These are phyloP conservation scores for Dothistroma septosporum DNA, from an alignment of 2,329 filamentous ascomycete genomes.

Conservation along the genomic window DNA sequence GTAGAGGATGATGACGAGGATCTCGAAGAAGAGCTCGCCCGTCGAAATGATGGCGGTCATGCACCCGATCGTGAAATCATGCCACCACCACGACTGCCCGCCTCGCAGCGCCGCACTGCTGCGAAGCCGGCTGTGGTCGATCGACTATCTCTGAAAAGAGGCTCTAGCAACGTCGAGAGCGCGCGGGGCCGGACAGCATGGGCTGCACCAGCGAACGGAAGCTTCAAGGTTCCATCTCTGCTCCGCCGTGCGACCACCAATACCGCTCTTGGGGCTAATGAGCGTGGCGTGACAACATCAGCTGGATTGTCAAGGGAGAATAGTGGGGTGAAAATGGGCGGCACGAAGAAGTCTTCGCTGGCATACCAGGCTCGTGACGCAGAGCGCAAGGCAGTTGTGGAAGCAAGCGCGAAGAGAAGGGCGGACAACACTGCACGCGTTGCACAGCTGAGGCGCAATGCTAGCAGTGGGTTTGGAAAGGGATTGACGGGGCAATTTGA, in stretches of 20 bases:
- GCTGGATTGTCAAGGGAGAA: slow-evolving; percentile 27
- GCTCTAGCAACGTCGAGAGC: slow-evolving; percentile 22
- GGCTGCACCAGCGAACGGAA: slow-evolving; percentile 39
- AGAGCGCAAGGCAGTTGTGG: slow-evolving; percentile 50
- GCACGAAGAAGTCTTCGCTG: slow-evolving; percentile 57
- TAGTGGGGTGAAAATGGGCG: slow-evolving; percentile 42
- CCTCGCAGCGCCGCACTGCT: slow-evolving; percentile 36
- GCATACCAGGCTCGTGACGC: slow-evolving; percentile 58
- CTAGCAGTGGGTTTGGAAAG: slow-evolving; percentile 36
- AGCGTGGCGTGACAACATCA: slow-evolving; percentile 38
- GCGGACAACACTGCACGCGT: slow-evolving; percentile 47
- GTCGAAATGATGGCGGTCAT: slow-evolving; percentile 33
- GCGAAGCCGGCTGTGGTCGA: slow-evolving; percentile 56
- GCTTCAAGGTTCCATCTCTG: slow-evolving; percentile 66
- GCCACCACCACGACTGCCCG: slow-evolving; percentile 39
- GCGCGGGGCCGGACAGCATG: slow-evolving; percentile 29
- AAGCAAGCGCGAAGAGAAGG: slow-evolving; percentile 50
- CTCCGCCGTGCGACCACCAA: slow-evolving; percentile 68
- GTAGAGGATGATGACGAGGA: not conserved
- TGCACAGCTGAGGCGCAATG: slow-evolving; percentile 39
- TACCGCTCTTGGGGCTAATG: slow-evolving; percentile 27
- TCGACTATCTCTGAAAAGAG: slow-evolving; percentile 62
- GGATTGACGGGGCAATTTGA: slow-evolving; percentile 43
- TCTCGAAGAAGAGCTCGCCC: slow-evolving; percentile 31
- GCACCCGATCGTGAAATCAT: slow-evolving; percentile 28